Base-by-base conservation (phyloP, 1,284 basidiomycete genomes). In the Trametes hirsuta region DNA sequence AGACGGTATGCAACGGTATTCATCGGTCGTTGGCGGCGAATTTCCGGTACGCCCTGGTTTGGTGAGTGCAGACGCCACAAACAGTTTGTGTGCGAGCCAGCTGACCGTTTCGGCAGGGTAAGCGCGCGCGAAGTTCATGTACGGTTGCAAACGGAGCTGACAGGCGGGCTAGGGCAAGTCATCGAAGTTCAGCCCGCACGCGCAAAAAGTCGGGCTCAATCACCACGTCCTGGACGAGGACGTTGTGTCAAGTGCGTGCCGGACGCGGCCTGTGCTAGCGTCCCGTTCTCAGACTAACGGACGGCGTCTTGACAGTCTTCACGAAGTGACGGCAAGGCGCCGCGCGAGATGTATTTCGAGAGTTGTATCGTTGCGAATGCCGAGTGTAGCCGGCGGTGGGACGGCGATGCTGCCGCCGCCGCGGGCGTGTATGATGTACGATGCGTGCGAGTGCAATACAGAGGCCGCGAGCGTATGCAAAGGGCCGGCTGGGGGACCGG, bases 211-310 rank as follows among this genome's bases (percentile, higher is more conserved):
- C 56, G 95, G 96, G 46, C 78, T 98, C 59, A 82, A 80, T 44
- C 97, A 98, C 77, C 83, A 86, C 55, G 91, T 98, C 18, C 88
- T 91, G 69, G 94, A 97, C 70, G 96, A 98, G 75, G 97, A 98
- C 74, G 95, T 97, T 14, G 92, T 95, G 57, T 94, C 91, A 37
- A 91, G 94, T 95, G 69, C 74, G 93, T 84, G 5, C 22, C 48
- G 21, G 36, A 6, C 37, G 36, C 46, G 15, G 14, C 18, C 30
- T 37, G 10, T 49, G 34, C 44, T n/a, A 6, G 34, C 25, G 42
- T 18, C 18, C 18, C 36, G 41, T 59, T 56, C 55, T 54, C 50
- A 52, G 22, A 53, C 61, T 65, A 51, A 65, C 42, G 41, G 21
- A 34, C 47, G 54, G 56, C 47, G 41, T 39, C 49, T 49, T 47